phyloP scores from a whole-genome alignment of 2,329 filamentous ascomycete species.

The Fusarium siculi region DNA sequence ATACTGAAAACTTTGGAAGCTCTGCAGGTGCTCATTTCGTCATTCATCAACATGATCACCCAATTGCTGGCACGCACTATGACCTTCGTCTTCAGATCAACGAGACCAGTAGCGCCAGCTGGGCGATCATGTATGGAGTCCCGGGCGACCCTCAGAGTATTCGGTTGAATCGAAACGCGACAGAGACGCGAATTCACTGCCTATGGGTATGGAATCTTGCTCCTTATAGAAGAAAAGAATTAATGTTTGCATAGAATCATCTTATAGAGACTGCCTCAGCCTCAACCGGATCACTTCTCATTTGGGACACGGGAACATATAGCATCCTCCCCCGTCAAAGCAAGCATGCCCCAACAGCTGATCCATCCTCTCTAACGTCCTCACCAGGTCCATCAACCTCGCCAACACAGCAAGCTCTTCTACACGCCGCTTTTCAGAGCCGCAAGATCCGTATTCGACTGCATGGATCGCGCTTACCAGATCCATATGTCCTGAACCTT shows the following conservation, averaged over 20 bases:
- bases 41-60: slow-evolving; percentile 79
- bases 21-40: slow-evolving; percentile 67
- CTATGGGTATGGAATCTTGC: slow-evolving; percentile 59
- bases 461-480: slow-evolving; percentile 64
- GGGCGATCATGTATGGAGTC: slow-evolving; percentile 71
- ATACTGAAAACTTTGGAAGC: slow-evolving; percentile 47
- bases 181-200: slow-evolving; percentile 70
- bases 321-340: slow-evolving; percentile 58
- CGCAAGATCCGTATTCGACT: slow-evolving; percentile 68
- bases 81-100: slow-evolving; percentile 78
- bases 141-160: slow-evolving; percentile 67
- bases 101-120: slow-evolving; percentile 71
- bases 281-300: slow-evolving; percentile 66
- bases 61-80: slow-evolving; percentile 74
- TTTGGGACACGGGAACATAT: slow-evolving; percentile 72
- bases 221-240: neutral
- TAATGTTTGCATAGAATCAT: slow-evolving; percentile 59
- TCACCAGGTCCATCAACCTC: slow-evolving; percentile 31
- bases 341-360: slow-evolving; percentile 49
- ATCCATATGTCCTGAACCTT: slow-evolving; percentile 64
- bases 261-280: slow-evolving; percentile 67
- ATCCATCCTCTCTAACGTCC: slow-evolving; percentile 39
- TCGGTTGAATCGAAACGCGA: slow-evolving; percentile 67
- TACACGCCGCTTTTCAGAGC: slow-evolving; percentile 61
- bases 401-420: slow-evolving; percentile 57